Base-by-base conservation (phyloP, 2,329 filamentous ascomycete genomes). In the Venturia effusa region DNA sequence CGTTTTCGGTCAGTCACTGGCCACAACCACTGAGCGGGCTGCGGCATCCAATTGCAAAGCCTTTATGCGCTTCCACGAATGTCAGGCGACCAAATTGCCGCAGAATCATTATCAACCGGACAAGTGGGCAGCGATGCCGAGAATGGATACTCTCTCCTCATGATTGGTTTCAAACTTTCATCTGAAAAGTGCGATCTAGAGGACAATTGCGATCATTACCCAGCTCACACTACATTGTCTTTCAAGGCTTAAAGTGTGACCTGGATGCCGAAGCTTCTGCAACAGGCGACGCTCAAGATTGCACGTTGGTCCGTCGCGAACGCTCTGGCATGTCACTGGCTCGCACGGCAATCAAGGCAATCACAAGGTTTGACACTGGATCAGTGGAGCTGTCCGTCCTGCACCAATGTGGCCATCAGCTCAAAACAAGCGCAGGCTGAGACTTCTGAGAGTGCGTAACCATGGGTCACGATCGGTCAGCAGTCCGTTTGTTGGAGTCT, bases 351-450 rank as follows among this genome's bases (percentile, higher is more conserved):
- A 41, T 41, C 59, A 27, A 24, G 55, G 30, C 6, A n/a, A 59
- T 37, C 30, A 41, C 59, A 43, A 41, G 22, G 59, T 60, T 60
- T 41, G 57, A 41, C 57, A 27, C n/a, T 41, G 27, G 17, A 24
- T 13, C 27, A 57, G 30, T 57, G 51, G 48, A 54, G 48, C 57
- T 39, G 57, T 59, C n/a, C n/a, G n/a, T n/a, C n/a, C n/a, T n/a
- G n/a, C n/a, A 34, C 57, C 57, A 34, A 27, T 34, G 39, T 59
- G 57, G 30, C 57, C 59, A 40, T 60, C 59, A 15, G 24, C 34
- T 43, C 59, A 27, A 60, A 60, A 43, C 40, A 43, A 19, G 3
- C 4, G 34, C 34, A 60, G 59, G 34, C 59, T 40, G 59, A 60
- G 59, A 60, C 59, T 32, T 24, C 27, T 60, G 59, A 60, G 4